Conservation (phyloP, 2,329 filamentous ascomycete species). For the Talaromyces sp. region DNA sequence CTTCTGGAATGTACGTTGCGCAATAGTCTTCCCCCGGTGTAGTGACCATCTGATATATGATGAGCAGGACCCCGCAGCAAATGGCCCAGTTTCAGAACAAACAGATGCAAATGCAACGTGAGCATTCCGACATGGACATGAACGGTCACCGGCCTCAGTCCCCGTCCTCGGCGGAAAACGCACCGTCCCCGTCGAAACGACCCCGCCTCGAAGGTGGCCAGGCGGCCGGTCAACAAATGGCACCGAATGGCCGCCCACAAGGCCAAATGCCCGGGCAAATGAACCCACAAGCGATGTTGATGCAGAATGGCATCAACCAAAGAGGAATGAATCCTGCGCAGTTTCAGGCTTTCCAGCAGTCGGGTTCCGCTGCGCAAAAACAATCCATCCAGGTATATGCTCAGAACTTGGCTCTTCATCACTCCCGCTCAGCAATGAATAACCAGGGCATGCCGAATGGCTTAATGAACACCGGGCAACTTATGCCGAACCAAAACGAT, state of each 20-base stretch:
- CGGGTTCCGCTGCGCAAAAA: constrained; percentile 59
- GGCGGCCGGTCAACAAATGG: constrained; percentile 74
- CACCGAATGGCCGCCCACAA: constrained; percentile 67
- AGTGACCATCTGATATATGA: not conserved
- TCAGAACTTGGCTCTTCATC: constrained; percentile 76
- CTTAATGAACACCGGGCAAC: constrained; percentile 55
- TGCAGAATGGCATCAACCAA: constrained; percentile 69
- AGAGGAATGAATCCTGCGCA: constrained; percentile 69
- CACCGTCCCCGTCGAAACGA: constrained; percentile 87
- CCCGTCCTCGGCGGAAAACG: constrained; percentile 77
- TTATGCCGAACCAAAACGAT: constrained; percentile 71
- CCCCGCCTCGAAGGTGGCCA: constrained; percentile 71
- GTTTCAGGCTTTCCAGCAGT: constrained; percentile 62
- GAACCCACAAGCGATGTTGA: constrained; percentile 50
- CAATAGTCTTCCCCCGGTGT: not conserved
- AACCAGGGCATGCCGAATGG: constrained; percentile 75
- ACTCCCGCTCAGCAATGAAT: constrained; percentile 69
- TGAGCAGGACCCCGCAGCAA: constrained; percentile 55
- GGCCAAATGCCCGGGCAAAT: constrained; percentile 66
- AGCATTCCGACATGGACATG: constrained; percentile 81
- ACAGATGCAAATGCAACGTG: constrained; percentile 68
- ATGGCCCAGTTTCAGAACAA: constrained; percentile 64
- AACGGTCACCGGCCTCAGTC: constrained; percentile 77
- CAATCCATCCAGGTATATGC: constrained; percentile 87
- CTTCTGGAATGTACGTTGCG: constrained; percentile 29